These are phyloP conservation scores for Candida boidinii DNA, from an alignment of 805 yeast species.

Conservation along the genomic window DNA sequence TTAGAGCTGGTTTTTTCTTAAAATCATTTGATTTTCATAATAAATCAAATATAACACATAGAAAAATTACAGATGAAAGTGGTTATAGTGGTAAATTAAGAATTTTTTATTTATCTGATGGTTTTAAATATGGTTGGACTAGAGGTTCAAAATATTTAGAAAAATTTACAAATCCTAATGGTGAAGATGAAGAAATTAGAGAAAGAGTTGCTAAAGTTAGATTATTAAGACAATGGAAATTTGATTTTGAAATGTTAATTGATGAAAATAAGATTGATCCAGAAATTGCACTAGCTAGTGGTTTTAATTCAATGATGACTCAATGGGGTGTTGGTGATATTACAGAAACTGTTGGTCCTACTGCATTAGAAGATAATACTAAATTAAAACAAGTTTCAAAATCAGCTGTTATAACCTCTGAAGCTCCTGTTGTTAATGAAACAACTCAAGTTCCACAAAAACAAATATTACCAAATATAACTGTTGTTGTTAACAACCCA, in stretches of 20 bases:
- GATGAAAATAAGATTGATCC: conserved; percentile 39
- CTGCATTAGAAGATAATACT: conserved; percentile 14
- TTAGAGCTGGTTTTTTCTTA: conserved; percentile 38
- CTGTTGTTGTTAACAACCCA: conserved; percentile 18
- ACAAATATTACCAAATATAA: conserved; percentile 20
- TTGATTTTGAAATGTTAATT: conserved; percentile 50
- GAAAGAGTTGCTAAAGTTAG: conserved; percentile 46
- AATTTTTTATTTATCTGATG: conserved; percentile 43
- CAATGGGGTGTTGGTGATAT: conserved; percentile 54
- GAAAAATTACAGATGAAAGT: conserved; percentile 30
- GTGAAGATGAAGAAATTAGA: conserved; percentile 46
- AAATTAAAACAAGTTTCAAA: conserved; percentile 3
- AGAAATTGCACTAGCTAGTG: conserved; percentile 52
- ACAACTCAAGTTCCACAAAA: conserved; percentile 1
- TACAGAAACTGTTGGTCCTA: conserved; percentile 48
- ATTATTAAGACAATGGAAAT: conserved; percentile 47
- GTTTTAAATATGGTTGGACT: conserved; percentile 49
- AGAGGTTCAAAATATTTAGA: conserved; percentile 43
- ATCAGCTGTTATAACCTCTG: conserved; percentile 5
- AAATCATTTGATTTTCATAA: conserved; percentile 42
- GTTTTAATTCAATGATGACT: conserved; percentile 54
- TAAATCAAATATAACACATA: conserved; percentile 34
- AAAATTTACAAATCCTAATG: conserved; percentile 43
- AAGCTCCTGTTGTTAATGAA: not conserved
- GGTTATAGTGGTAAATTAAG: conserved; percentile 32